Base-by-base conservation (phyloP, 2,329 filamentous ascomycete species). In the Fusarium coffeatum region DNA sequence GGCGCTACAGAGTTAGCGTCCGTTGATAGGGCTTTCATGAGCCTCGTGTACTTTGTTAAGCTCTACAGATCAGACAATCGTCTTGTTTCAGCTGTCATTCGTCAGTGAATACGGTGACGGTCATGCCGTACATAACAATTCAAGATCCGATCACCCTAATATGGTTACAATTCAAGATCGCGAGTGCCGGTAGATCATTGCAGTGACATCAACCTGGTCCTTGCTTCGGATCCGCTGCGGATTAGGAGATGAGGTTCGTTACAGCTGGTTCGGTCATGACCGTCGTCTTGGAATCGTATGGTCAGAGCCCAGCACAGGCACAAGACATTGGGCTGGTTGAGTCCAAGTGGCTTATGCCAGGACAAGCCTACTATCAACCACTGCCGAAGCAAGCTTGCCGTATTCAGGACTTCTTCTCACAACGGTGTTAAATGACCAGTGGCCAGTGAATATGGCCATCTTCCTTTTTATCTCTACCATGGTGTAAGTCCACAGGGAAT, bases 161-260 rank as follows among this genome's bases (percentile, higher is more conserved):
- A 37, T 7, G 18, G 18, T 37, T 37, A 3, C 41, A 22, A 9
- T 23, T 43, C 15, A 23, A 23, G 22, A 16, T 43, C 16, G 8
- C 23, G 22, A 13, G 9, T 43, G 41, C 7, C 9, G 18, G 43
- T 20, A 27, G 25, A 47, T 47, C 45, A 47, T 47, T 37, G 12
- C 6, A n/a, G 10, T 37, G 34, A 37, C 18, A 37, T 40, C 5
- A 13, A 20, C 37, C 18, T 45, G 25, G 27, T 28, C 45, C 50
- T 23, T 50, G 28, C 45, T 34, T 27, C 45, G 59, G 61, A 18
- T 64, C 61, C 61, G 45, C 51, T 49, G 23, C 41, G 34, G 27
- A 28, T 56, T 49, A 30, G 30, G 18, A 54, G n/a, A 42, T 25
- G 16, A 49, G 30, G 16, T 12, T 25, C 20, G 43, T 56, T 40